phyloP scores from a whole-genome alignment of 257 asterid species.

The Solanum corneliomulleri region DNA sequence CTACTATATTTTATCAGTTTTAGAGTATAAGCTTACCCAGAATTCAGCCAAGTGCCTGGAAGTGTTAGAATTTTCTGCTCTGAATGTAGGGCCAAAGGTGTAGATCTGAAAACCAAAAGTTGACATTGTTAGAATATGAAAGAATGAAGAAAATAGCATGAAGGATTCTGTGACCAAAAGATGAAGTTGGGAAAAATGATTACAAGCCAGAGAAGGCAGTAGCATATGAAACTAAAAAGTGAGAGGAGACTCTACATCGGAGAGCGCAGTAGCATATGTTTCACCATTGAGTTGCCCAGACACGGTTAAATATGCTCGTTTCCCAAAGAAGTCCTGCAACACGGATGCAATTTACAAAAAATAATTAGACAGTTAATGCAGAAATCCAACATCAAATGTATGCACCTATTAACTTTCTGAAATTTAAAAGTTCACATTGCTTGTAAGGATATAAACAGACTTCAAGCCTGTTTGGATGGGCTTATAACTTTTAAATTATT shows the following conservation, averaged over 20 bases:
- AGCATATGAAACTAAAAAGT: not conserved
- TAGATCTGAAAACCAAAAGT: slow-evolving; percentile 54
- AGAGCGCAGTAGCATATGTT: slow-evolving; percentile 93
- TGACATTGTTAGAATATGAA: not conserved
- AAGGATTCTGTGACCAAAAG: not conserved
- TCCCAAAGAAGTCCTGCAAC: slow-evolving; percentile 91
- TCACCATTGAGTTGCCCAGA: slow-evolving; percentile 98
- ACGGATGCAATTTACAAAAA: not conserved
- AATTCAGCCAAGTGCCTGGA: slow-evolving; percentile 95
- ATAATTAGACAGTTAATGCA: not conserved
- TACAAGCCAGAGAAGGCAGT: slow-evolving; percentile 2
- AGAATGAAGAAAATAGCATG: not conserved
- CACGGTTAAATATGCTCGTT: slow-evolving; percentile 89
- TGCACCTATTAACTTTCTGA: not conserved
- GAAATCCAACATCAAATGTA: not conserved
- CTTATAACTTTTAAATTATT: not conserved
- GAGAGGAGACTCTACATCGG: slow-evolving; percentile 53
- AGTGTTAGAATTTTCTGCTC: slow-evolving; percentile 97
- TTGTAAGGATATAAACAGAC: not conserved
- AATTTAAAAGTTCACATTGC: not conserved
- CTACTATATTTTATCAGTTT: not conserved
- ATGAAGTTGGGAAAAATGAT: not conserved
- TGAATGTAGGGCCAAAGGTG: slow-evolving; percentile 97
- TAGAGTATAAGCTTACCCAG: slow-evolving; percentile 47
- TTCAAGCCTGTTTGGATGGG: not conserved